phyloP scores from a whole-genome alignment of 2,329 filamentous ascomycete species.

The Claviceps humidiphila region DNA sequence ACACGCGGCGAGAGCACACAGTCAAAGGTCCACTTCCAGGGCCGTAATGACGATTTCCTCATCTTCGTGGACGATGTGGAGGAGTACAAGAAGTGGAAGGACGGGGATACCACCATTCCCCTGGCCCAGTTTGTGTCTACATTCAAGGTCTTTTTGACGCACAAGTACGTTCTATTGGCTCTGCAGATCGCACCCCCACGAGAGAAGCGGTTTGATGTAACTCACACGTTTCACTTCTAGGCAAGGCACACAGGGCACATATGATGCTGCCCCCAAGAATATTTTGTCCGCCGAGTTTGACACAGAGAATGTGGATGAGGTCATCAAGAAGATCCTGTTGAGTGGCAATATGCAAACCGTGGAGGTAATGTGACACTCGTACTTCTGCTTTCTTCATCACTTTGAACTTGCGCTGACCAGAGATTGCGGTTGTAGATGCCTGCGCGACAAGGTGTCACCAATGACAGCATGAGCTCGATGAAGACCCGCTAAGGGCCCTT shows the following conservation, averaged over 20 bases:
- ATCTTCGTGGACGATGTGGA: constrained; percentile 47
- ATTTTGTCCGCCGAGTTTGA: constrained; percentile 79
- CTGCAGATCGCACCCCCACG: neutral
- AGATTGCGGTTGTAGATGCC: constrained; percentile 26
- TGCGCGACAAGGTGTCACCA: constrained; percentile 38
- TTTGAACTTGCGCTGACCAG: neutral
- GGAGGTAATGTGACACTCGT: constrained; percentile 26
- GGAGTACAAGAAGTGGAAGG: constrained; percentile 62
- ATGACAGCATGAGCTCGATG: constrained; percentile 35
- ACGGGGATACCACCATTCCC: constrained; percentile 62
- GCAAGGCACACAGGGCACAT: constrained; percentile 71
- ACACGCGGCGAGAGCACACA: constrained; percentile 56
- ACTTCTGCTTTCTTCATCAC: constrained; percentile 3
- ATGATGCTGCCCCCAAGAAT: constrained; percentile 62
- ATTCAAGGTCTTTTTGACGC: constrained; percentile 82
- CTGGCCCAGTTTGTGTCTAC: constrained; percentile 73
- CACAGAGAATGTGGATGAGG: constrained; percentile 64
- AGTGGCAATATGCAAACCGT: constrained; percentile 55
- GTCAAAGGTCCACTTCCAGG: constrained; percentile 79
- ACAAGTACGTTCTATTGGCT: constrained; percentile 53
- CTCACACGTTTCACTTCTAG: constrained; percentile 27
- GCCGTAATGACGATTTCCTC: constrained; percentile 45
- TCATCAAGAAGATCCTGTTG: constrained; percentile 69
- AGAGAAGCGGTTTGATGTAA: no score
- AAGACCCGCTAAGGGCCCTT: constrained; percentile 22